Evolutionary conservation across 2,329 filamentous ascomycete genomes (phyloP).

Genomic region (Fusarium sublunatum): DNA sequence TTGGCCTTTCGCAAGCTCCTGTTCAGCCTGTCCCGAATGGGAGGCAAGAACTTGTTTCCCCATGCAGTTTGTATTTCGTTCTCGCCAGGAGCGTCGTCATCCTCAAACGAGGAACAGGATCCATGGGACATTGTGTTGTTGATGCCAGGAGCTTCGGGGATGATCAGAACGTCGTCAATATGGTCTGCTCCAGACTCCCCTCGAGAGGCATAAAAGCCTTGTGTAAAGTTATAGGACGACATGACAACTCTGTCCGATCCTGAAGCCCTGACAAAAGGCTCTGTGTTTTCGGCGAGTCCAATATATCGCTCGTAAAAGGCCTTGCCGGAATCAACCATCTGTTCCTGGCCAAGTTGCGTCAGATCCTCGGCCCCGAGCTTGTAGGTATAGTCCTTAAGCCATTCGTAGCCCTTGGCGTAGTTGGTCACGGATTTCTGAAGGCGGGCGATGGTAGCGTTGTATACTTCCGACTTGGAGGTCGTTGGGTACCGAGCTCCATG

Average conservation of each 20-base stretch:
- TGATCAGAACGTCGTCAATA: constrained; percentile 69
- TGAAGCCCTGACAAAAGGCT: constrained; percentile 78
- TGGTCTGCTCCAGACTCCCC: constrained; percentile 55
- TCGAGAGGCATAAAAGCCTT: constrained; percentile 72
- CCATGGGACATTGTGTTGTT: constrained; percentile 89
- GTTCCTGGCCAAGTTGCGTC: constrained; percentile 72
- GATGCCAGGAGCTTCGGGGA: constrained; percentile 72
- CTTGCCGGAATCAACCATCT: constrained; percentile 79
- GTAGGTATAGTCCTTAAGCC: constrained; percentile 79
- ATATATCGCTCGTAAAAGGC: constrained; percentile 81
- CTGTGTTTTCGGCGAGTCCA: constrained; percentile 64
- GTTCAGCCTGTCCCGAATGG: constrained; percentile 78
- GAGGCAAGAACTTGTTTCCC: constrained; percentile 70
- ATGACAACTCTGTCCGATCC: constrained; percentile 77
- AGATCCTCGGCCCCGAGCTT: constrained; percentile 75
- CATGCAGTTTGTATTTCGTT: constrained; percentile 66
- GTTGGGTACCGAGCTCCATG: constrained; percentile 90
- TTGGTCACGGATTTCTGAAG: constrained; percentile 69
- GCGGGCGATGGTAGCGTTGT: constrained; percentile 71
- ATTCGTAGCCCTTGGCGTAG: constrained; percentile 73
- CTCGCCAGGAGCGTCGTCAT: constrained; percentile 63
- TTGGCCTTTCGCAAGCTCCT: constrained; percentile 74
- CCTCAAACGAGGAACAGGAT: constrained; percentile 77
- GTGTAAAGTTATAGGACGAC: constrained; percentile 80
- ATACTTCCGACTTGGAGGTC: constrained; percentile 69